phyloP scores from a whole-genome alignment of 495 filamentous ascomycete species.

The Talaromyces proteolyticus region DNA sequence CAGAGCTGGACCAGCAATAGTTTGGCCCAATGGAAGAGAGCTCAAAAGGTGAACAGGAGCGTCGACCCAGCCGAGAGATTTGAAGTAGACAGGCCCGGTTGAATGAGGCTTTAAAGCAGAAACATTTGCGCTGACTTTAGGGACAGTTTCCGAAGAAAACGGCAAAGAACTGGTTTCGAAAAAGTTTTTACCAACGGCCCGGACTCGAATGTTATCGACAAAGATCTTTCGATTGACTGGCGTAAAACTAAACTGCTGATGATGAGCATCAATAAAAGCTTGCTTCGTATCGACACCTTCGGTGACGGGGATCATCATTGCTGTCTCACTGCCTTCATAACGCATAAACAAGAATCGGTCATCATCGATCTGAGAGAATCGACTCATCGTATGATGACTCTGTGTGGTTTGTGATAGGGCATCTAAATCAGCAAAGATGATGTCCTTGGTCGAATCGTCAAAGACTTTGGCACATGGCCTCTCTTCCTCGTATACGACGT shows the following conservation, averaged over 20 bases:
- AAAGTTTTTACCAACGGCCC: constrained; percentile 19
- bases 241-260: constrained; percentile 42
- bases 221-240: constrained; percentile 69
- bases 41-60: constrained; percentile 83
- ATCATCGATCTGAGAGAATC: constrained; percentile 33
- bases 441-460: constrained; percentile 13
- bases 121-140: constrained; percentile 31
- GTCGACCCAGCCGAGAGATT: constrained; percentile 47
- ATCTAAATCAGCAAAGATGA: not conserved
- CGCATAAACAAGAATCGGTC: constrained; percentile 48
- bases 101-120: constrained; percentile 40
- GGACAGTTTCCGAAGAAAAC: constrained; percentile 14
- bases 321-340: constrained; percentile 46
- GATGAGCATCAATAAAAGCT: constrained; percentile 77
- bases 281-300: constrained; percentile 62
- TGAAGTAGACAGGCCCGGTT: constrained; percentile 43
- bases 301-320: constrained; percentile 48
- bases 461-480: constrained; percentile 28
- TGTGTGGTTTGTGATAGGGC: not conserved
- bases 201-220: constrained; percentile 48
- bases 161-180: not conserved
- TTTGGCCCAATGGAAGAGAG: constrained; percentile 66
- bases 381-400: constrained; percentile 22
- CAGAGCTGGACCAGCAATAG: constrained; percentile 79
- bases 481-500: constrained; percentile 45